A percentile compares a stretch with the other conserved stretches of the same genome.
phyloP scores from a whole-genome alignment of 768 basidiomycete species.

The Serendipita sp. region DNA sequence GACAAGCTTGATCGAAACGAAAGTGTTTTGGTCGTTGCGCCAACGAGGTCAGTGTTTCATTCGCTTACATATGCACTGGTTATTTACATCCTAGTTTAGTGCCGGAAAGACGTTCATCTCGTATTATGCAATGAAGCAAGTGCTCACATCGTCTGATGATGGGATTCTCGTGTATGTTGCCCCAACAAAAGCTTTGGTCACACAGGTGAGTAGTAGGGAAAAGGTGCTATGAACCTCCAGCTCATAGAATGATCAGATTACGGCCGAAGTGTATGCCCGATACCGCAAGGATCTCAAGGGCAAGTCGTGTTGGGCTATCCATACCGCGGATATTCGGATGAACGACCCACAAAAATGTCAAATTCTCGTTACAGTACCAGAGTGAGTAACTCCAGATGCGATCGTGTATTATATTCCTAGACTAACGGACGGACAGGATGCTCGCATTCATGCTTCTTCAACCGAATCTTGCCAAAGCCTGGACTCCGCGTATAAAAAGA shows the following conservation, averaged over 20 bases:
- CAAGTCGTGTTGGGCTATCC: conserved; percentile 44
- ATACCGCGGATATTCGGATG: conserved; percentile 46
- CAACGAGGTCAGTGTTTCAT: conserved; percentile 26
- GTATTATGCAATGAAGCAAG: conserved; percentile 60
- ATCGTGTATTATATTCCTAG: background rate
- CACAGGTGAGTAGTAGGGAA: conserved; percentile 23
- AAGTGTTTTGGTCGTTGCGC: conserved; percentile 44
- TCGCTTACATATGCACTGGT: background rate
- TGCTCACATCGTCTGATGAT: conserved; percentile 44
- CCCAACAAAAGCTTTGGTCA: conserved; percentile 58
- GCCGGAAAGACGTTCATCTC: conserved; percentile 67
- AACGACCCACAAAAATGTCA: conserved; percentile 52
- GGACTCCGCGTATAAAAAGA: conserved; percentile 50
- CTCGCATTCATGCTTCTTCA: conserved; percentile 53
- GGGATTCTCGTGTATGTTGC: conserved; percentile 58
- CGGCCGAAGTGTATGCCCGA: conserved; percentile 56
- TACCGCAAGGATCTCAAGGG: conserved; percentile 40
- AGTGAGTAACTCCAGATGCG: conserved; percentile 14
- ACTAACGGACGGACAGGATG: conserved; percentile 17
- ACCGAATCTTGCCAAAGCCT: conserved; percentile 40
- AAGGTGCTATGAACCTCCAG: background rate
- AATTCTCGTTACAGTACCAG: conserved; percentile 59
- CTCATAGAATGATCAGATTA: conserved; percentile 21
- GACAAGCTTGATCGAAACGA: conserved; percentile 42
- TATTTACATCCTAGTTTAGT: conserved; percentile 21